Conservation (phyloP, 1,139 yeast genomes). For the Saccharomycopsis phalli region DNA sequence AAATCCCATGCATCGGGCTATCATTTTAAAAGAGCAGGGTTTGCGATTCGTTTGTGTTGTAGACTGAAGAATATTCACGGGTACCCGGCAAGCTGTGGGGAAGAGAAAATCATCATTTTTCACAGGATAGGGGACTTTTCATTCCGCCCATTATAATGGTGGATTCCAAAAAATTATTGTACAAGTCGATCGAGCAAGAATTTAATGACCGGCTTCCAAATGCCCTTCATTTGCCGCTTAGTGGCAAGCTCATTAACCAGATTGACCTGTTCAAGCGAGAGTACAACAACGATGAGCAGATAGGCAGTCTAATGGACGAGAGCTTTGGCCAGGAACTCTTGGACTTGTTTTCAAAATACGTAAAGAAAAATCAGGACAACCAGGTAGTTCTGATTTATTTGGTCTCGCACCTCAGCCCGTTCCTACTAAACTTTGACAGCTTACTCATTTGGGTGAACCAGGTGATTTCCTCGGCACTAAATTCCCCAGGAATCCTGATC, state of each 20-base stretch:
- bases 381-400: conserved; percentile 36
- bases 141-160: too few relatives aligned
- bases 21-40: too few relatives aligned
- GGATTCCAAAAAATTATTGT: not conserved
- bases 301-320: conserved; percentile 19
- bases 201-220: conserved; percentile 1
- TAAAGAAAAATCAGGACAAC: conserved; percentile 27
- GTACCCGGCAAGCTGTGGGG: too few relatives aligned
- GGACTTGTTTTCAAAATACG: conserved; percentile 30
- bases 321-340: conserved; percentile 34
- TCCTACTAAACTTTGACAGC: conserved; percentile 29
- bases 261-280: conserved; percentile 8
- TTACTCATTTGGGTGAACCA: conserved; percentile 36
- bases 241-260: not conserved
- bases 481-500: conserved; percentile 36
- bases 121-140: too few relatives aligned
- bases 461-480: conserved; percentile 39
- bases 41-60: too few relatives aligned
- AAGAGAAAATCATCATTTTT: too few relatives aligned
- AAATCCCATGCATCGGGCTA: too few relatives aligned
- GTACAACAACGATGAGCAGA: conserved; percentile 7
- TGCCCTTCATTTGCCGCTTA: conserved; percentile 8
- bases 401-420: conserved; percentile 29
- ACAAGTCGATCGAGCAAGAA: conserved; percentile 10
- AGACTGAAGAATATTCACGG: too few relatives aligned